Evolutionary conservation across 257 asterid genomes (phyloP).

Genomic region (Solanum sitiens): DNA sequence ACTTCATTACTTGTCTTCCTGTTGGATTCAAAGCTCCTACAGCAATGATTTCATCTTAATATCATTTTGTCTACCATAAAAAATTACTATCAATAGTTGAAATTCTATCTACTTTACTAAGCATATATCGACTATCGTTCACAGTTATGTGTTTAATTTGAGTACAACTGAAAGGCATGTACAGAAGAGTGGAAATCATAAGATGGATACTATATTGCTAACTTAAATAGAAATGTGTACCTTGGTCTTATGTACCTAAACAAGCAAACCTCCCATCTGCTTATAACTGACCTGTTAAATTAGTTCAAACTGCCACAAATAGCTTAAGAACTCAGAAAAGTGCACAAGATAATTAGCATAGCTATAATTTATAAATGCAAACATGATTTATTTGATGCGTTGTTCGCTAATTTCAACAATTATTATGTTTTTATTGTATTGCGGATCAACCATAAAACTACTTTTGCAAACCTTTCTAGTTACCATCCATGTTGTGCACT

Average conservation of each 20-base stretch:
- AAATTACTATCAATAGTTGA: neutral
- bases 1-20: conserved; percentile 62
- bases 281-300: neutral
- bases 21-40: conserved; percentile 39
- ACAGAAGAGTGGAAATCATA: neutral
- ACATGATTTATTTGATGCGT: neutral
- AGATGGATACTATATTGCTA: neutral
- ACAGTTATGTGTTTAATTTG: neutral
- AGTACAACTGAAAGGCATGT: neutral
- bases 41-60: conserved; percentile 41
- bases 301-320: neutral
- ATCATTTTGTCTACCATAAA: neutral
- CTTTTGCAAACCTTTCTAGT: neutral
- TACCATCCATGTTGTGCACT: neutral
- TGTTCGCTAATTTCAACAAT: neutral
- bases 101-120: neutral
- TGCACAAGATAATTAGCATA: neutral
- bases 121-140: neutral
- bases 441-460: neutral
- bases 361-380: neutral
- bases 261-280: neutral
- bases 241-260: neutral
- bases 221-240: neutral
- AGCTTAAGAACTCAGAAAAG: neutral
- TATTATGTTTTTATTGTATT: neutral